A percentile compares a stretch with the other conserved stretches of the same genome.
Evolutionary conservation across 1,284 basidiomycete species (phyloP).

Genomic region (Leccinum ponderosum): DNA sequence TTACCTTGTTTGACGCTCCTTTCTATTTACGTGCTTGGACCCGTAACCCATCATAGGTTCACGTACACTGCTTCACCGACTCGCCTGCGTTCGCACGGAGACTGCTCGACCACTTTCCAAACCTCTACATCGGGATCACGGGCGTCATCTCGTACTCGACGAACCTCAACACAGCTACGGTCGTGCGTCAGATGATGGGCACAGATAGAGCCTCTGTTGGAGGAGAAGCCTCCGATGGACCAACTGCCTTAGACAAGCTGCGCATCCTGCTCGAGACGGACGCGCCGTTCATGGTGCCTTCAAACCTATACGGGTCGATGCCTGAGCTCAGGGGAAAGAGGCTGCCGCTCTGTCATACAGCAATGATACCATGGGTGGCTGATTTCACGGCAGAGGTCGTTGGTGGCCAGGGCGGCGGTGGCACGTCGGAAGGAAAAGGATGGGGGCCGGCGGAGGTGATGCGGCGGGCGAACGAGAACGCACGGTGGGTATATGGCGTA

Average conservation of each 20-base stretch:
- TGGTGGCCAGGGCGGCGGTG: conserved; percentile 25
- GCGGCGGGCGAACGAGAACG: conserved; percentile 65
- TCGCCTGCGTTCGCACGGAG: conserved; percentile 67
- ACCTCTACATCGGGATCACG: conserved; percentile 79
- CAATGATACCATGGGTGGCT: conserved; percentile 83
- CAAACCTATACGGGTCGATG: conserved; percentile 64
- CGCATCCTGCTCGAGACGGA: conserved; percentile 73
- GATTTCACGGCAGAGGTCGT: conserved; percentile 60
- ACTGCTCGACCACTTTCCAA: conserved; percentile 74
- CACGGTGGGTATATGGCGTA: conserved; percentile 61
- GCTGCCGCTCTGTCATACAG: conserved; percentile 71
- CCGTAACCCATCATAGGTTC: conserved; percentile 51
- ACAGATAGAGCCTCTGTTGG: not conserved
- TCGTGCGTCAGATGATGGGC: conserved; percentile 52
- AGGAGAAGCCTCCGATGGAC: not conserved
- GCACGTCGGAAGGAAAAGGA: not conserved
- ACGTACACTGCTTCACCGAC: conserved; percentile 83
- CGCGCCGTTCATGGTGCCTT: conserved; percentile 80
- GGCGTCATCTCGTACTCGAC: conserved; percentile 78
- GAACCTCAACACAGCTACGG: conserved; percentile 64
- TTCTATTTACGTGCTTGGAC: not conserved
- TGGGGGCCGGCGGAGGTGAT: conserved; percentile 63
- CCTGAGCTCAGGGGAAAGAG: conserved; percentile 50
- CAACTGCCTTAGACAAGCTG: not conserved
- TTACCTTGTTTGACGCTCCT: not conserved